Evolutionary conservation across 1,284 basidiomycete species (phyloP), one percentile per base, ranked within the genome.

Genomic region (Boletellus sp.): DNA sequence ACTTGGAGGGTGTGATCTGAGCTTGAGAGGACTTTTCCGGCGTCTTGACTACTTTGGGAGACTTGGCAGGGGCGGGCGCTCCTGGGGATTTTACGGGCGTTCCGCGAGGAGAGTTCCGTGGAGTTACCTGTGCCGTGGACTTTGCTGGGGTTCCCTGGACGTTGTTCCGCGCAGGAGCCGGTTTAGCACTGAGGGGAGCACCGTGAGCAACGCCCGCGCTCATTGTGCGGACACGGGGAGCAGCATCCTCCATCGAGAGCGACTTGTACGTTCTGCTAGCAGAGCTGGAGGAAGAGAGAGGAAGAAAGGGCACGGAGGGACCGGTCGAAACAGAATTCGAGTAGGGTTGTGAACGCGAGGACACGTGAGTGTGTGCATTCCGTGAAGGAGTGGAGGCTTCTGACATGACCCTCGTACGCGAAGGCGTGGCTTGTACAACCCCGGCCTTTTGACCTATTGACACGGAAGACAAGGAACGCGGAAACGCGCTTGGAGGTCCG

Each of bases 331-430:
- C 33, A 9, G 58, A 58, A 47, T 53, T 56, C 43, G 55, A 57
- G 48, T 47, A 53, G 22, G 48, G 49, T 13, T 53, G 51, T 33
- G 55, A 60, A 47, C 47, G 38, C 32, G 57, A 56, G 30, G 55
- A 21, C 44, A 45, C 52, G 50, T 54, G 60, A 40, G 45, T 39
- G 36, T 39, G 57, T 33, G 49, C 42, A 9, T 56, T 50, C 32
- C 52, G 60, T 16, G 60, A 60, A 4, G 60, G 62, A 33, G 54
- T 60, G 36, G 56, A 27, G 32, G 52, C 49, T 47, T 66, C 63
- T 14, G 66, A 68, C 59, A 56, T 50, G 41, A 53, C 69, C 61
- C 58, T 60, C 50, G 45, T 68, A 65, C 53, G 73, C 68, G 69
- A 59, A 14, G 72, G 71, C 41, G 65, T 59, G 49, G 51, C 56